These are phyloP conservation scores for Aspergillus tubingensis DNA, from an alignment of 2,329 filamentous ascomycete genomes.

Conservation along the genomic window DNA sequence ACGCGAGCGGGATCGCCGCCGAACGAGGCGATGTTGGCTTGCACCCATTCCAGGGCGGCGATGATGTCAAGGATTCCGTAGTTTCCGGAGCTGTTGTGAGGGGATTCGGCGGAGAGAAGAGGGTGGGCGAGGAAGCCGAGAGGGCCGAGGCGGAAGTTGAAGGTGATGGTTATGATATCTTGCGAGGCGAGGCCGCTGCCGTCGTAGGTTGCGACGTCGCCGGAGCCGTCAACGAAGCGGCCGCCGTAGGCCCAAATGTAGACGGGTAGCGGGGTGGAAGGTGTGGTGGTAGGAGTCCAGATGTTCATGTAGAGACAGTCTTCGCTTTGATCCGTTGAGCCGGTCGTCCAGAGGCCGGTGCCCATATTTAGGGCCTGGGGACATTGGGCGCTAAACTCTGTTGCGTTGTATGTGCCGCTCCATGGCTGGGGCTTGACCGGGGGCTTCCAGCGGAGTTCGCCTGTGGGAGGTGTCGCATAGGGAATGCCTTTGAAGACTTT, in stretches of 20 bases:
- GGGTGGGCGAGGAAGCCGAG: constrained; percentile 31
- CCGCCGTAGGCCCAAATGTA: constrained; percentile 23
- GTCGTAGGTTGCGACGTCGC: constrained; percentile 21
- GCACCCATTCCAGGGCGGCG: constrained; percentile 23
- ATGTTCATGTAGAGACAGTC: constrained; percentile 26
- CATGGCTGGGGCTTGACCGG: constrained; percentile 5
- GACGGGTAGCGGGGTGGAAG: constrained; percentile 22
- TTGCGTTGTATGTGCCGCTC: constrained; percentile 15
- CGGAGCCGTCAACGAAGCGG: constrained; percentile 16
- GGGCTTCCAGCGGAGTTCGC: constrained; percentile 10
- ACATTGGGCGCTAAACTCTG: constrained; percentile 23
- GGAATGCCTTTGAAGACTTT: constrained; percentile 29
- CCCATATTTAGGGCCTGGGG: constrained; percentile 19
- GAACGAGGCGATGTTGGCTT: constrained; percentile 24
- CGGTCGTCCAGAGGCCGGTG: constrained; percentile 20
- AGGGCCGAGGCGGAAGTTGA: constrained; percentile 38
- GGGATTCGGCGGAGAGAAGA: constrained; percentile 24
- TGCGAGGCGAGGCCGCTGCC: constrained; percentile 21
- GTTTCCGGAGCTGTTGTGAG: constrained; percentile 30
- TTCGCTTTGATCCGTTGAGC: constrained; percentile 37
- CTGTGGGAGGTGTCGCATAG: constrained; percentile 16
- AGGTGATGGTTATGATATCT: constrained; percentile 22
- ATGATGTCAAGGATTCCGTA: constrained; percentile 29
- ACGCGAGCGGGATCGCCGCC: constrained; percentile 25
- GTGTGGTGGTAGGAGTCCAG: constrained; percentile 25